A percentile compares a stretch with the other conserved stretches of the same genome.
Conservation (phyloP, 192 early-diverging fungal genomes). For the Mortierella claussenii region DNA sequence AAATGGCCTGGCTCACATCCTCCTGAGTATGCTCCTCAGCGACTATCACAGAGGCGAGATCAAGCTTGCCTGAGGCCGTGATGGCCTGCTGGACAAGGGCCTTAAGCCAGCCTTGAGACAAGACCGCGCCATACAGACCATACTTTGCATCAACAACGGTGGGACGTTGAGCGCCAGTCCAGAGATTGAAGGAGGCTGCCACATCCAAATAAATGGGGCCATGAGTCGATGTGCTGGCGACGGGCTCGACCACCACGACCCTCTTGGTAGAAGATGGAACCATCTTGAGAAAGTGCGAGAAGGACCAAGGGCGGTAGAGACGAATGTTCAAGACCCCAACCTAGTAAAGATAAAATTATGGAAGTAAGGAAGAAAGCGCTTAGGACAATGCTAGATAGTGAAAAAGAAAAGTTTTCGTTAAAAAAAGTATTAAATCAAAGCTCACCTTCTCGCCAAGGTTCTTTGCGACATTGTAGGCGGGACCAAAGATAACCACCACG, state of each 20-base stretch:
- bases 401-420: neutral
- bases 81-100: constrained; percentile 53
- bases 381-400: neutral
- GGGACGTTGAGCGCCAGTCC: constrained; percentile 57
- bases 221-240: constrained; percentile 58
- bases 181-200: constrained; percentile 68
- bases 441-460: constrained; percentile 54
- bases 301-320: constrained; percentile 87
- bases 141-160: constrained; percentile 57
- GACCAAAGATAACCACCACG: constrained; percentile 83
- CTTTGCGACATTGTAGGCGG: constrained; percentile 61
- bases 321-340: constrained; percentile 84
- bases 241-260: constrained; percentile 81
- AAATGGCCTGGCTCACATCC: constrained; percentile 58
- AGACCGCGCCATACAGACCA: constrained; percentile 21
- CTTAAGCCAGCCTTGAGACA: constrained; percentile 41
- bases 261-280: constrained; percentile 75
- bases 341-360: constrained; percentile 3
- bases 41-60: constrained; percentile 41
- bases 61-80: constrained; percentile 20
- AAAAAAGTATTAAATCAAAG: neutral
- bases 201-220: constrained; percentile 82
- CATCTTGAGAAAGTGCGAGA: constrained; percentile 71
- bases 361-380: too few relatives aligned
- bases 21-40: constrained; percentile 24